phyloP scores from a whole-genome alignment of 1,284 basidiomycete genomes.

The Sanghuangporus weigelae region DNA sequence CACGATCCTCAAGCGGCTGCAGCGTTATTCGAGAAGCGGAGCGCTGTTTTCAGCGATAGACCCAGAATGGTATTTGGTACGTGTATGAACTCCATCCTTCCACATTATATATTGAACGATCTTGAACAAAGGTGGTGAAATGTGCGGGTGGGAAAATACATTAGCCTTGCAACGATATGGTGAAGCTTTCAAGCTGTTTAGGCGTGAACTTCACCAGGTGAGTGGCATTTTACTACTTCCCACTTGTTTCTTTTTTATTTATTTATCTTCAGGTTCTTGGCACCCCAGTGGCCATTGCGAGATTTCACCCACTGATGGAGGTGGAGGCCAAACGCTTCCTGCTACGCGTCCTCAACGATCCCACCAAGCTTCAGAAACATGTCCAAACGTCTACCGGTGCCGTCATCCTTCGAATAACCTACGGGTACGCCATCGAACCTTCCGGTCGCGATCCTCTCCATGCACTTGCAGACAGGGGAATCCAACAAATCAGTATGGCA shows the following conservation, averaged over 20 bases:
- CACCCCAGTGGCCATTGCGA: conserved; percentile 10
- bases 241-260: background rate
- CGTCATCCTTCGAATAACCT: conserved; percentile 1
- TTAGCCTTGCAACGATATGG: conserved; percentile 14
- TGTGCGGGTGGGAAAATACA: conserved; percentile 17
- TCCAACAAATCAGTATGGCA: conserved; percentile 12
- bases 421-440: conserved; percentile 7
- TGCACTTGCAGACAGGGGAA: conserved; percentile 12
- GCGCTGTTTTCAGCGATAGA: conserved; percentile 15
- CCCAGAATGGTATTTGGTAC: conserved; percentile 13
- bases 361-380: conserved; percentile 1
- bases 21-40: conserved; percentile 14
- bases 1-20: conserved; percentile 7
- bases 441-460: conserved; percentile 6
- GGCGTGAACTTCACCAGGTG: conserved; percentile 14
- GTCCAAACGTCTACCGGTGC: conserved; percentile 5
- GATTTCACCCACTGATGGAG: conserved; percentile 16
- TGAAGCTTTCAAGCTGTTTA: conserved; percentile 9
- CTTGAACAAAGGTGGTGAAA: background rate
- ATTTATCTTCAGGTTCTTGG: background rate
- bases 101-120: background rate
- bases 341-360: conserved; percentile 7
- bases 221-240: background rate
- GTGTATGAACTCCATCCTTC: background rate
- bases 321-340: conserved; percentile 16